Conservation (phyloP, 2,329 filamentous ascomycete species). For the Arthrinium phaeospermum region DNA sequence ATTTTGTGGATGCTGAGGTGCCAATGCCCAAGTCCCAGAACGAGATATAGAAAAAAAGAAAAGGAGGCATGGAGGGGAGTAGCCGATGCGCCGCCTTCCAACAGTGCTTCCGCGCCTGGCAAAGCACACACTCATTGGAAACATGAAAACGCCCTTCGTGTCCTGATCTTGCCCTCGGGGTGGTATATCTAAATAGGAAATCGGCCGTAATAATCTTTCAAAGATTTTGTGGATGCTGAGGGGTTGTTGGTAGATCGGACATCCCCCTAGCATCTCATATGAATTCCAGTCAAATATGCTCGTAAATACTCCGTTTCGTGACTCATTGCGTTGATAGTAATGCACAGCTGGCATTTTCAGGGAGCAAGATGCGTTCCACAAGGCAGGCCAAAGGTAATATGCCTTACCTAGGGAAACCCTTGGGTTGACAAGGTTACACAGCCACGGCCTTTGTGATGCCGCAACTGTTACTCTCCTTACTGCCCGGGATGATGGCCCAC, state of each 20-base stretch:
- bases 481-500: constrained; percentile 12
- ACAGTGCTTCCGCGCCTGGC: background rate
- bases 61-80: background rate
- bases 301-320: constrained; percentile 15
- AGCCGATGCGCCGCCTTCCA: background rate
- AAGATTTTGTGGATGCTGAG: background rate
- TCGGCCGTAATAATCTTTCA: constrained; percentile 15
- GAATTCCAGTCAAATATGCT: constrained; percentile 12
- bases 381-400: background rate
- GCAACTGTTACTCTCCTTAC: background rate
- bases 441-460: background rate
- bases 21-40: background rate
- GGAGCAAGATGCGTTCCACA: background rate
- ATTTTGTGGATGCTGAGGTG: background rate
- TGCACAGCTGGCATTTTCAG: background rate
- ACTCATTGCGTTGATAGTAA: constrained; percentile 13
- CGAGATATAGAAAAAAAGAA: background rate
- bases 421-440: background rate
- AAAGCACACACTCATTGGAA: background rate
- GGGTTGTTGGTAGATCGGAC: background rate
- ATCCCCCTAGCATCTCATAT: background rate
- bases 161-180: background rate
- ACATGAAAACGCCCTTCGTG: constrained; percentile 6
- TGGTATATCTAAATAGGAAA: constrained; percentile 12
- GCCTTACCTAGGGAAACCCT: background rate